Base-by-base conservation (phyloP, 495 filamentous ascomycete genomes). In the Penicilliopsis zonata region DNA sequence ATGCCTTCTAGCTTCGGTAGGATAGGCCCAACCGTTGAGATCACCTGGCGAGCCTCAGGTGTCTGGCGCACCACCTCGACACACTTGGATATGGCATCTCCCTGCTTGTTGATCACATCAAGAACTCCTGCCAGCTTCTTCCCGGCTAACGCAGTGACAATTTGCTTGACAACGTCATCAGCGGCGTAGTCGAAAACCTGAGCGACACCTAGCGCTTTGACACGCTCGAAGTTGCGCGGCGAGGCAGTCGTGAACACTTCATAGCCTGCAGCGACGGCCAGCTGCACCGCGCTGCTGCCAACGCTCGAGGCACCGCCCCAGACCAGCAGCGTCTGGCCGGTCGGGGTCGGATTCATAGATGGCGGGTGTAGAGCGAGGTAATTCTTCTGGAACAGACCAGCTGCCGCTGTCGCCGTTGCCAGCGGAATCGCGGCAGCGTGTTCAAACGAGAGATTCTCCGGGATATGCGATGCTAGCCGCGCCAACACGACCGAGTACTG, bases 221-320 rank as follows among this genome's bases (percentile, higher is more conserved):
- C 48, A 32, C 61, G 64, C 0, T 61, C 61, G 21, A 69, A 63
- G 45, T 81, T 80, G 39, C 58, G 59, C 1, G 53, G 48, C 1
- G 63, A 68, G 0, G 69, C 56, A 0, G 72, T 76, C 0, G 67
- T 54, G 30, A 78, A 48, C 2, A 81, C 76, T 9, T 70, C 63
- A 15, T 67, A 67, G 2, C 78, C 78, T 0, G 76, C 60, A 0
- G 69, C 66, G 0, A 53, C 50, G 3, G 70, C 72, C 13, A 78
- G 64, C 44, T 82, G 79, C 33, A 80, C 74, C 0, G 69, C 71
- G 33, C 64, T 67, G 45, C 60, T 53, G 7, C 78, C 78, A 5
- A 80, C 69, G 18, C 66, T 69, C 1, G 61, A 59, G 3, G 68
- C 59, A 20, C 74, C 77, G 18, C 75, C 75, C 65, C 74, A 82